Conservation (phyloP, 768 basidiomycete genomes). For the Boletus rubroflammeus region DNA sequence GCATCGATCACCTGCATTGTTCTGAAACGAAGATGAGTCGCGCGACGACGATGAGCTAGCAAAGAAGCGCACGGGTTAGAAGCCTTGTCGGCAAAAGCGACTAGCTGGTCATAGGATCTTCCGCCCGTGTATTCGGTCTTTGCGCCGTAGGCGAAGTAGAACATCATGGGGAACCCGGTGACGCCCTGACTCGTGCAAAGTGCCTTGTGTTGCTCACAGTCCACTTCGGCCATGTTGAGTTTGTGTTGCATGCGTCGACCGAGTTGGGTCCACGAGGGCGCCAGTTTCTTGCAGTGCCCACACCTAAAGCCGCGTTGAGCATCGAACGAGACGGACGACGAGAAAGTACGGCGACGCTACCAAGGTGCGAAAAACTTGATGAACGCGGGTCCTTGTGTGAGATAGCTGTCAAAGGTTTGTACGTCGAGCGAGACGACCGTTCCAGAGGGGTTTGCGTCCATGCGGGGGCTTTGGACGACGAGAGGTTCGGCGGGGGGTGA, state of each 20-base stretch:
- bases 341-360: slow-evolving; percentile 31
- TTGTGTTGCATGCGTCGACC: slow-evolving; percentile 66
- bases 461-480: slow-evolving; percentile 15
- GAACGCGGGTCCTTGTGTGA: slow-evolving; percentile 50
- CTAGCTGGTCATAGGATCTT: slow-evolving; percentile 67
- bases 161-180: slow-evolving; percentile 79
- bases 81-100: slow-evolving; percentile 73
- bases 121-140: slow-evolving; percentile 75
- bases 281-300: slow-evolving; percentile 94
- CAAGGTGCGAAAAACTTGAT: slow-evolving; percentile 92
- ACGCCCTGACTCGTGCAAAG: slow-evolving; percentile 69
- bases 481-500: slow-evolving; percentile 1
- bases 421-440: slow-evolving; percentile 23
- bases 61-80: slow-evolving; percentile 54
- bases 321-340: too few species aligned
- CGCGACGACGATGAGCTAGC: not conserved
- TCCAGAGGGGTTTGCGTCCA: slow-evolving; percentile 24
- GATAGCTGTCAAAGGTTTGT: slow-evolving; percentile 37
- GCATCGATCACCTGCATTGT: slow-evolving; percentile 22
- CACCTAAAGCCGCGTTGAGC: slow-evolving; percentile 47
- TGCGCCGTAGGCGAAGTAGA: slow-evolving; percentile 58
- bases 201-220: slow-evolving; percentile 74
- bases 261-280: slow-evolving; percentile 75
- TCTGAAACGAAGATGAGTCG: slow-evolving; percentile 1
- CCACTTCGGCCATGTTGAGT: slow-evolving; percentile 78